These are phyloP conservation scores for Monilinia aucupariae DNA, from an alignment of 2,329 filamentous ascomycete species.

Conservation along the genomic window DNA sequence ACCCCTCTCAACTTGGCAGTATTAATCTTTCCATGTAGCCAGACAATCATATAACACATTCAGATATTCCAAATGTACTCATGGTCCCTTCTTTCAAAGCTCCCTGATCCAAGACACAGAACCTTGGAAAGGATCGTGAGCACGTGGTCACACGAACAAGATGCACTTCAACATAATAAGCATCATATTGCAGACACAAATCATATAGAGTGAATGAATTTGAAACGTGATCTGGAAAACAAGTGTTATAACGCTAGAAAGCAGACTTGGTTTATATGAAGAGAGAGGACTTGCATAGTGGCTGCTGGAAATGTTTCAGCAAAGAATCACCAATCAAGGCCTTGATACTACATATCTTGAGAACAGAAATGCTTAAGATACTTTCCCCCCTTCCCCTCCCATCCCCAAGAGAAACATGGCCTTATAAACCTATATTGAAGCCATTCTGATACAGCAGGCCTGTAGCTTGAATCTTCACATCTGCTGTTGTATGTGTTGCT, in stretches of 20 bases:
- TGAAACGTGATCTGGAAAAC: background rate
- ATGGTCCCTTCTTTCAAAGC: background rate
- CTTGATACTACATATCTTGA: background rate
- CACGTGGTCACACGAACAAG: background rate
- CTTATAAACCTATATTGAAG: background rate
- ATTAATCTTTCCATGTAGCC: background rate
- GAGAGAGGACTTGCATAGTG: background rate
- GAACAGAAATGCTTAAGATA: background rate
- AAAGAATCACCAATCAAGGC: background rate
- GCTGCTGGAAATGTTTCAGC: background rate
- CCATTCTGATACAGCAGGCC: background rate
- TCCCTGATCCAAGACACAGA: too few relatives aligned
- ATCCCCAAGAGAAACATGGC: background rate
- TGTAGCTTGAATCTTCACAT: background rate
- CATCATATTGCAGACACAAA: background rate
- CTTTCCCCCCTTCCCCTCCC: too few relatives aligned
- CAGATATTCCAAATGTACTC: background rate
- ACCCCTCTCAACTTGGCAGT: background rate
- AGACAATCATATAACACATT: background rate
- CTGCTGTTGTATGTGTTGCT: too few relatives aligned
- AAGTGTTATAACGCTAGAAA: background rate
- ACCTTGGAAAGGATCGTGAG: background rate
- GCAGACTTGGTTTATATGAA: background rate
- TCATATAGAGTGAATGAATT: background rate
- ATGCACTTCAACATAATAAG: background rate